Conservation (phyloP, 176 grass and related monocot genomes). For the Carex littledalei region DNA sequence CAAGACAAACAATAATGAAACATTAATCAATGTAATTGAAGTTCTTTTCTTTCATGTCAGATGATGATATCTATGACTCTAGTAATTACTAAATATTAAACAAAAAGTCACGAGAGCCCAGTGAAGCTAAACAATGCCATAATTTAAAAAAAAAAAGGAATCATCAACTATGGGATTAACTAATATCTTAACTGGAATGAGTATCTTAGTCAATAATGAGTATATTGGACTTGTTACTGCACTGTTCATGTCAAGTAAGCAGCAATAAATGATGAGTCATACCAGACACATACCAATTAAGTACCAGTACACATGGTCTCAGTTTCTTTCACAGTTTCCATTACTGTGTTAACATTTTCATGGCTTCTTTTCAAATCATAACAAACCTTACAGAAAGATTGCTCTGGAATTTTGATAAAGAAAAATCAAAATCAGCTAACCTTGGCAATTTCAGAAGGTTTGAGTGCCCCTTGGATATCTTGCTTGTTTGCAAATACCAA, state of each 20-base stretch:
- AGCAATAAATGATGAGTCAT: background rate
- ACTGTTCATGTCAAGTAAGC: background rate
- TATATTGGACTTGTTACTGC: background rate
- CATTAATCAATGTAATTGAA: background rate
- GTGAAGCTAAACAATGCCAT: background rate
- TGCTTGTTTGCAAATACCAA: slow-evolving; percentile 98
- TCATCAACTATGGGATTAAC: background rate
- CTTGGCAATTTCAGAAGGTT: slow-evolving; percentile 84
- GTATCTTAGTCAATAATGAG: background rate
- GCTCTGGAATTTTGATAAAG: background rate
- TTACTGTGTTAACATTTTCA: background rate
- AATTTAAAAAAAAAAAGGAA: background rate
- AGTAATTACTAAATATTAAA: background rate
- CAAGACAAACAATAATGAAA: background rate
- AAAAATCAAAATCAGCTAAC: slow-evolving; percentile 33
- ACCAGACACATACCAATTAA: background rate
- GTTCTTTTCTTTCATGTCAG: background rate
- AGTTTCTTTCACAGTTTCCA: background rate
- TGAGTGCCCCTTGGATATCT: slow-evolving; percentile 88
- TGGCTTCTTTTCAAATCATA: background rate
- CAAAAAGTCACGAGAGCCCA: background rate
- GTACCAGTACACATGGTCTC: background rate
- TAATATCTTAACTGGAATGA: no score
- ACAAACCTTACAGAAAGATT: background rate
- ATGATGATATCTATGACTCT: background rate